A percentile compares a stretch with the other conserved stretches of the same genome.
phyloP scores from a whole-genome alignment of 2,329 filamentous ascomycete species.

The Diplodia sapinea region DNA sequence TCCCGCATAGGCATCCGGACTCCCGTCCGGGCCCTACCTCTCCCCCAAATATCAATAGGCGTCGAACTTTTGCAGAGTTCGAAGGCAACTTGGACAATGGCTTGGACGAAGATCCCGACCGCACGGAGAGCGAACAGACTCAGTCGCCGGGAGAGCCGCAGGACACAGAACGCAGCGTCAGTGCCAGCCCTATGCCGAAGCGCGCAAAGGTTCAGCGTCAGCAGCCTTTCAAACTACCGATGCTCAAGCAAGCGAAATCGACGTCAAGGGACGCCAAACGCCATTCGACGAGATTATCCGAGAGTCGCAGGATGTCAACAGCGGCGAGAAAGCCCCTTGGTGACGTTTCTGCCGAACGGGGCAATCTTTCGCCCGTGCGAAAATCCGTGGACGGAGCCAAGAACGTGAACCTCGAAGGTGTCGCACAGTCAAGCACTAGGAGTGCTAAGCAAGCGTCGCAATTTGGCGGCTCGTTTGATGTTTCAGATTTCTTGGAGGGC shows the following conservation, averaged over 20 bases:
- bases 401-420: constrained; percentile 2
- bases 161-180: neutral
- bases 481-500: constrained; percentile 47
- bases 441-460: constrained; percentile 31
- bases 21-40: neutral
- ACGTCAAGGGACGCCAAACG: neutral
- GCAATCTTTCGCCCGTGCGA: constrained; percentile 31
- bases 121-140: constrained; percentile 1
- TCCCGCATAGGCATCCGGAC: neutral
- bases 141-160: neutral
- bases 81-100: neutral
- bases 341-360: constrained; percentile 38
- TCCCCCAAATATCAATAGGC: neutral
- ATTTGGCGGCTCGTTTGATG: constrained; percentile 47
- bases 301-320: constrained; percentile 32
- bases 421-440: neutral
- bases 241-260: constrained; percentile 31
- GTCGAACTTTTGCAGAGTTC: constrained; percentile 12
- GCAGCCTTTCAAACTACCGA: constrained; percentile 41
- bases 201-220: constrained; percentile 45
- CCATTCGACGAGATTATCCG: constrained; percentile 17
- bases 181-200: constrained; percentile 47
- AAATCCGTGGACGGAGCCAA: constrained; percentile 39
- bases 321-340: constrained; percentile 39
- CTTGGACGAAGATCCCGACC: constrained; percentile 5